Evolutionary conservation across 1,284 basidiomycete genomes (phyloP), one percentile per base, ranked within the genome.

Genomic region (Ceratobasidium sp.): DNA sequence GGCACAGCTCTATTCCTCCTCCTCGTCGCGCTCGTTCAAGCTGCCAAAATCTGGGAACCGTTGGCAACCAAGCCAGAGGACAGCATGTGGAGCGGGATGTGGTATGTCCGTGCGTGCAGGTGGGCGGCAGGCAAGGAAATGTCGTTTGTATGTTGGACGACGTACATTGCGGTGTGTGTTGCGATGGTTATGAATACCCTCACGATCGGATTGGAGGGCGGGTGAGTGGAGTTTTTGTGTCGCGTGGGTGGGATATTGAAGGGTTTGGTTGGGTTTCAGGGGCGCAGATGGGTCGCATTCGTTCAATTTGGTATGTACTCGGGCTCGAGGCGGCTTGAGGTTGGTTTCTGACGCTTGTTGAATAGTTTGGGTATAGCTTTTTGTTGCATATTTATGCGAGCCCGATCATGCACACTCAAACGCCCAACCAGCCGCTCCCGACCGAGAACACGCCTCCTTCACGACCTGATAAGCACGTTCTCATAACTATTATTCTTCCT

Each of bases 351-450:
- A 44, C 48, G 54, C 38, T 66, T 16, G 25, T 25, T 23, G 25
- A 46, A 3, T 72, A 91, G 90, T 86, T 90, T 75, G 88, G 88
- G 42, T 92, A 91, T 76, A 86, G 89, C 0, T 91, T 91, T 79
- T 82, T 90, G 49, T 79, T 92, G 18, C 88, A 91, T 75, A 84
- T 90, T 8, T 91, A 91, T 79, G 86, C 88, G 0, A 86, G 87
- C 0, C 87, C 89, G 0, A 78, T 86, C 33, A 85, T 86, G 9
- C 87, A 90, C 76, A 78, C 80, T 14, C 67, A 75, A 30, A n/a
- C 56, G n/a, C 56, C 53, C 38, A 46, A 67, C 42, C 56, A 81
- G 80, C 75, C 66, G 40, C 54, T 72, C 21, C 49, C 67, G 44
- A 60, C 44, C n/a, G 60, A 56, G 14, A 8, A 56, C 21, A 63